Evolutionary conservation across 202 grass and related monocot genomes (phyloP).

Genomic region (Cymbopogon flexuosus): DNA sequence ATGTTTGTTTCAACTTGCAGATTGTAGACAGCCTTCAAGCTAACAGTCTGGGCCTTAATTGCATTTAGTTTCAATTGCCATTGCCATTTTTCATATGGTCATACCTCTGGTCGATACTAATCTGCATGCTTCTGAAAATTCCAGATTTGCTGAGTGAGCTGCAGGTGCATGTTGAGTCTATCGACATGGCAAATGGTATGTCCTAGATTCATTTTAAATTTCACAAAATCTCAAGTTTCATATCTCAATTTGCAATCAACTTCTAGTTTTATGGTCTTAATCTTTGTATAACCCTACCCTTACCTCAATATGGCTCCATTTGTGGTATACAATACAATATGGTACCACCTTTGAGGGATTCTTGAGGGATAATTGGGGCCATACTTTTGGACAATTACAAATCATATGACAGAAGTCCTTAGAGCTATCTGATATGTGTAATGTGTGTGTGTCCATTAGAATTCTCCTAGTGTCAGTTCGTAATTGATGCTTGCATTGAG

Average conservation of each 20-base stretch:
- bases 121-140: constrained; percentile 9
- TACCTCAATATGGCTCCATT: background rate
- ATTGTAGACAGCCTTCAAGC: background rate
- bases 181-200: constrained; percentile 89
- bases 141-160: constrained; percentile 70
- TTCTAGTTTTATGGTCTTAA: background rate
- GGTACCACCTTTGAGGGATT: background rate
- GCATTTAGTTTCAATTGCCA: background rate
- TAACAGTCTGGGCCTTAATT: background rate
- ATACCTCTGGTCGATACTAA: background rate
- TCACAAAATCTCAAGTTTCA: background rate
- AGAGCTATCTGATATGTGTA: background rate
- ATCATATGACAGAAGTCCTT: background rate
- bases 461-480: background rate
- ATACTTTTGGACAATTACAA: background rate
- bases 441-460: background rate
- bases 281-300: background rate
- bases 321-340: background rate
- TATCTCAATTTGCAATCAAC: background rate
- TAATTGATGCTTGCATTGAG: background rate
- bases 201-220: background rate
- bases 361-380: background rate
- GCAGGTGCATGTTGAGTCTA: constrained; percentile 85
- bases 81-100: background rate
- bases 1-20: background rate